Base-by-base conservation (phyloP, 495 filamentous ascomycete genomes). In the Penicillium ucsense region DNA sequence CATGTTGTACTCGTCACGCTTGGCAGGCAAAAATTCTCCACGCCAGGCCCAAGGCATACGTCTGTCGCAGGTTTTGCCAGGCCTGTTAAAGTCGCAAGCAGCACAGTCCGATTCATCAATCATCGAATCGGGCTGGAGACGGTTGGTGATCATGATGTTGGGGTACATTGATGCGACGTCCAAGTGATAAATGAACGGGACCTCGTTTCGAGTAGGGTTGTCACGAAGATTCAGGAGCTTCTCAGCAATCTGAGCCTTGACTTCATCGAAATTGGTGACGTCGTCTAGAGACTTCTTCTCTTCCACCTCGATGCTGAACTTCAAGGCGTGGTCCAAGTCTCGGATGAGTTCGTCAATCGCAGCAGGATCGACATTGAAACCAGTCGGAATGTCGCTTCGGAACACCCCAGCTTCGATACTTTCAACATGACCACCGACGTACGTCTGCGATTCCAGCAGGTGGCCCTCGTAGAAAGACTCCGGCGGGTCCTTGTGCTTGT, bases 91-190 rank as follows among this genome's bases (percentile, higher is more conserved):
- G 57, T 99, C 92, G 63, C 92, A 99, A 6, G 94, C 89, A 1
- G 92, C 92, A 58, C 92, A 99, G 52, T 92, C 84, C 3, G 94
- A 90, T 60, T 99, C 92, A 39, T 89, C 68, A 35, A 97, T 95
- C 88, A 99, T 92, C 4, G 94, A 97, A 62, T 99, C 92, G 2
- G 92, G 92, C 47, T 99, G 92, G 31, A 99, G 67, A 56, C 92
- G 87, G 59, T 99, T 99, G 7, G 94, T 99, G 4, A 92, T 97
- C 94, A 99, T 99, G 66, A 99, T 99, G 62, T 99, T 99, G 11
- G 92, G 92, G 64, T 99, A 99, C 92, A 99, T 99, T 44, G 92
- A 95, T 10, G 92, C 92, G 40, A 99, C 92, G 56, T 99, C 92
- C 61, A 99, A 73, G 73, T 99, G 92, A 65, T 99, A 99, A 45